phyloP scores from a whole-genome alignment of 108 stramenopile species.

The Pseudonitzschia multistriata region DNA sequence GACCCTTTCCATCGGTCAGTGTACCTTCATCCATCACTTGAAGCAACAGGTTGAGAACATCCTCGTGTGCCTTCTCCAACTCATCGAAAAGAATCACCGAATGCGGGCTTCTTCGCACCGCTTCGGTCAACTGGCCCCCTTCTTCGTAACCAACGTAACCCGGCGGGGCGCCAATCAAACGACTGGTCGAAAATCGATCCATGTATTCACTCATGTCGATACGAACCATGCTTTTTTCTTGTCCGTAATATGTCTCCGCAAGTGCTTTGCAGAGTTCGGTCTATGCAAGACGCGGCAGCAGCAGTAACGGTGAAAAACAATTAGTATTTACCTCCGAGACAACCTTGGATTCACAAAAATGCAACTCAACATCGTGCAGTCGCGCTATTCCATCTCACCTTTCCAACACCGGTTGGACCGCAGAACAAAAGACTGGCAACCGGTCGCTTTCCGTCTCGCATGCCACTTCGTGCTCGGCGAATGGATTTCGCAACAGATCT shows the following conservation, averaged over 20 bases:
- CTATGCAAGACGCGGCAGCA: conserved; percentile 19
- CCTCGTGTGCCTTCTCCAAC: conserved; percentile 91
- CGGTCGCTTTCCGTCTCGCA: conserved; percentile 71
- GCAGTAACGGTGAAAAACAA: not conserved
- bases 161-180: conserved; percentile 91
- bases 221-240: conserved; percentile 84
- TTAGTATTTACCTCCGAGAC: conserved; percentile 7
- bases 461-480: conserved; percentile 78
- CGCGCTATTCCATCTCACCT: conserved; percentile 5
- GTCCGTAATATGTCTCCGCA: conserved; percentile 81
- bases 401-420: conserved; percentile 92
- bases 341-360: too few relatives aligned
- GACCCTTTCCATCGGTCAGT: conserved; percentile 94
- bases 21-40: conserved; percentile 96
- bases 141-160: conserved; percentile 94
- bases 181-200: conserved; percentile 89
- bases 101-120: conserved; percentile 78
- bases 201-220: conserved; percentile 95
- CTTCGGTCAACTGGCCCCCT: conserved; percentile 95
- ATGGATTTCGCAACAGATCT: conserved; percentile 75
- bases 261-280: conserved; percentile 90
- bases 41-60: conserved; percentile 90
- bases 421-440: conserved; percentile 85
- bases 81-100: conserved; percentile 78
- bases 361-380: not conserved